Conservation (phyloP, 1,284 basidiomycete genomes). For the Leccinum proximum region DNA sequence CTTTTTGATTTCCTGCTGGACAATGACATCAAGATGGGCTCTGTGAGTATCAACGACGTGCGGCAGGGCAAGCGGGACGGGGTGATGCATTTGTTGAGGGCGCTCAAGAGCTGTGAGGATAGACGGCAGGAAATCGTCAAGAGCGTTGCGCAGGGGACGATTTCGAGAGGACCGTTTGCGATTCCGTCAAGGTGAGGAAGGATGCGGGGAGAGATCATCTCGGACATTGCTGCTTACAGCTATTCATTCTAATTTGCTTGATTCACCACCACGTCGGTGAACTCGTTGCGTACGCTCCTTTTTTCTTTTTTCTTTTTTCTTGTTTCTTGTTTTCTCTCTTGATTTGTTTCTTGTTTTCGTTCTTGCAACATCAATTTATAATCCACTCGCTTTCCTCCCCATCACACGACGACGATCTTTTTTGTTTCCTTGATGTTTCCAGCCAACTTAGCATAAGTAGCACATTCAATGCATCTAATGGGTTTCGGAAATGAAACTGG, state of each 20-base stretch:
- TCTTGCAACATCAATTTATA: not conserved
- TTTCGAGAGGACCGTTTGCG: conserved; percentile 22
- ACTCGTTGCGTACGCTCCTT: not conserved
- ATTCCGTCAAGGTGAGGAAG: not conserved
- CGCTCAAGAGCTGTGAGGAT: conserved; percentile 77
- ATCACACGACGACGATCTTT: not conserved
- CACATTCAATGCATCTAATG: no score
- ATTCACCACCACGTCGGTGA: not conserved
- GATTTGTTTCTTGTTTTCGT: not conserved
- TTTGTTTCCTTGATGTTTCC: not conserved
- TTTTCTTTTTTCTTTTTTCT: not conserved
- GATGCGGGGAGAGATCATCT: not conserved
- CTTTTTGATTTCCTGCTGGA: conserved; percentile 89
- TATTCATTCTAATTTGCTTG: not conserved
- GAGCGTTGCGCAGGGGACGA: conserved; percentile 46
- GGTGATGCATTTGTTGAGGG: conserved; percentile 73
- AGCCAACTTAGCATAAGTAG: no score
- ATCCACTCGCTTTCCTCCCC: not conserved
- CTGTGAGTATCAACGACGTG: conserved; percentile 89
- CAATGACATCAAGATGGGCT: conserved; percentile 85
- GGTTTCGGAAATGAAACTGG: no score
- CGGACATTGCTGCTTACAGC: not conserved
- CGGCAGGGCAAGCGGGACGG: conserved; percentile 76
- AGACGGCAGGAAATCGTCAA: conserved; percentile 54
- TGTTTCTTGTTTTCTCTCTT: not conserved